Base-by-base conservation (phyloP, 2,329 filamentous ascomycete species). In the Cercospora berteroae region DNA sequence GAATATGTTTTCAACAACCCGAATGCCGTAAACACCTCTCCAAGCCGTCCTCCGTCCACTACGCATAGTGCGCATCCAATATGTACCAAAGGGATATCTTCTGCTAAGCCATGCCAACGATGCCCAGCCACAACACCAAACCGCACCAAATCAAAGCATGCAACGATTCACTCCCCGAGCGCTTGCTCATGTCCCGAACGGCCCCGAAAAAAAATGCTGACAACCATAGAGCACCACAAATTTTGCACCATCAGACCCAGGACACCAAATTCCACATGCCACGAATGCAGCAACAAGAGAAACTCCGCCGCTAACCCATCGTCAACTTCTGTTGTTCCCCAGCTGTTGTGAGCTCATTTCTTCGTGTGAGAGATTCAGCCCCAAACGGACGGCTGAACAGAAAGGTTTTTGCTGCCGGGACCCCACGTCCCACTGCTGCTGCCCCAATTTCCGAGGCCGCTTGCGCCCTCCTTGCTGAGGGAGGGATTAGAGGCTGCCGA, bases 301-400 rank as follows among this genome's bases (percentile, higher is more conserved):
- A 67, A 67, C 67, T 69, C 67, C 69, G 63, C 67, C 57, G 67
- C 67, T 69, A 66, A 67, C 56, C 63, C 65, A 55, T 63, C 63
- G 64, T 66, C 57, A 59, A 62, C 63, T 58, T 56, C 58, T 69
- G 67, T 66, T 60, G 39, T 67, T 66, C 33, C 33, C 44, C 44
- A 57, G 52, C 31, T 55, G 48, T 56, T 67, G 57, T 58, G 60
- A 63, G 25, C 60, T 65, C 56, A 63, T 63, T 60, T 20, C 29
- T 52, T 59, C 60, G 61, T 66, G 44, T 39, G 58, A 52, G 39
- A 29, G 20, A 59, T 55, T 75, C 89, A 97, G 74, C 94, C 94
- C 94, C 94, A 98, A 73, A 97, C 94, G 71, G 93, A 96, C 71
- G 94, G 93, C 79, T 96, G 93, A 69, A 94, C 91, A 71, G 93